Evolutionary conservation across 441 rosid species (phyloP).

Genomic region (Dalechampia spathulata): DNA sequence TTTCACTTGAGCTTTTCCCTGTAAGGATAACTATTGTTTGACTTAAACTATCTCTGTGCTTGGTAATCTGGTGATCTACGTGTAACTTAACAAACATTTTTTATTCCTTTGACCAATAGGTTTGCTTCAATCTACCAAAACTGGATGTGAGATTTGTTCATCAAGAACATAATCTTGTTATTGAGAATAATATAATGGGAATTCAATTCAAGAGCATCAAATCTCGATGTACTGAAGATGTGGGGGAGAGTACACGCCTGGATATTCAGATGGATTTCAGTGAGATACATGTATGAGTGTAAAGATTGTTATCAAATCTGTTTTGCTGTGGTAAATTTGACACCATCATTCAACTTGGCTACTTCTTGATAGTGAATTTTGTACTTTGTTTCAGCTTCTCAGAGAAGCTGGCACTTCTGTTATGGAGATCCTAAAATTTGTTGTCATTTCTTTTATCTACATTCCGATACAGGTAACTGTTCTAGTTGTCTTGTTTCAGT

Average conservation of each 20-base stretch:
- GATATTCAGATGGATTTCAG: conserved; percentile 86
- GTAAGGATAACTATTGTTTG: neutral
- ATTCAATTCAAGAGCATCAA: conserved; percentile 68
- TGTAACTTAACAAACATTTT: neutral
- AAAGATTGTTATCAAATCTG: conserved; percentile 21
- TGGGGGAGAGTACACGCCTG: conserved; percentile 85
- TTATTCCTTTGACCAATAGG: conserved; percentile 40
- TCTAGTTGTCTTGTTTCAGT: neutral
- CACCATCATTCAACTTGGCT: conserved; percentile 11
- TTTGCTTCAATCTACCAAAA: conserved; percentile 69
- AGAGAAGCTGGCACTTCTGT: conserved; percentile 77
- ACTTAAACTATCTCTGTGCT: neutral
- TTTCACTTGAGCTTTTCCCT: neutral
- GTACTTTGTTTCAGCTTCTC: conserved; percentile 62
- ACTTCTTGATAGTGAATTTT: conserved; percentile 20
- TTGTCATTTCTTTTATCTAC: conserved; percentile 65
- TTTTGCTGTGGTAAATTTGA: conserved; percentile 19
- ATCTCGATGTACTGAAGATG: conserved; percentile 73
- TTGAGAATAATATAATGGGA: conserved; percentile 85
- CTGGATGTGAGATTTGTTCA: conserved; percentile 77
- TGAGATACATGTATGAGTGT: conserved; percentile 83
- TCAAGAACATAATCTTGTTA: conserved; percentile 51
- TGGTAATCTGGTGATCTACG: neutral
- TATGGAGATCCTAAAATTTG: conserved; percentile 89
- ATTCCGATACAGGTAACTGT: conserved; percentile 70